phyloP scores from a whole-genome alignment of 345 rosid genomes.

The Eucalyptus coolabah region DNA sequence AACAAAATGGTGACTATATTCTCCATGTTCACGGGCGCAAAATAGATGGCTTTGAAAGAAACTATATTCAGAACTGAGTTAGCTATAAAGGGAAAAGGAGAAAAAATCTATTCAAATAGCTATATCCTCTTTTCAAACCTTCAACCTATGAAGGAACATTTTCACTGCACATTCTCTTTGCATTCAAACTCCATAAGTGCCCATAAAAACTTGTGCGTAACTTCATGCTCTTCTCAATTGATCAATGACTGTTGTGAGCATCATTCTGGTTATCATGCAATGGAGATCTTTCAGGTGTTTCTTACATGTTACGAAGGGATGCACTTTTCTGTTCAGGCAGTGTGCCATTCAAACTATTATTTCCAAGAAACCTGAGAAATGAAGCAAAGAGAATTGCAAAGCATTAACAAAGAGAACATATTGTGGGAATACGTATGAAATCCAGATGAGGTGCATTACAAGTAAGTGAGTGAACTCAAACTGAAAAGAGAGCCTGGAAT shows the following conservation, averaged over 20 bases:
- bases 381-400: not conserved
- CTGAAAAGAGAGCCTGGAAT: conserved; percentile 28
- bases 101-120: not conserved
- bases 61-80: not conserved
- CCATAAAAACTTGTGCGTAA: not conserved
- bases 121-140: not conserved
- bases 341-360: conserved; percentile 36
- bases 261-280: not conserved
- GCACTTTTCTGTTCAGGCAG: conserved; percentile 36
- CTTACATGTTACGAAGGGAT: conserved; percentile 45
- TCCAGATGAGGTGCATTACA: conserved; percentile 28
- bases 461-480: conserved; percentile 20
- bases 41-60: too few species aligned
- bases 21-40: too few species aligned
- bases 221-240: not conserved
- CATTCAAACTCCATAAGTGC: not conserved
- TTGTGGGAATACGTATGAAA: not conserved
- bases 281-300: not conserved
- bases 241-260: not conserved
- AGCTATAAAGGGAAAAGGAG: not conserved
- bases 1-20: not conserved
- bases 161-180: not conserved
- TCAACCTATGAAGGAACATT: not conserved
- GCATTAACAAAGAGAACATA: not conserved
- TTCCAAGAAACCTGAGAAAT: conserved; percentile 52